phyloP scores from a whole-genome alignment of 2,329 filamentous ascomycete genomes.

The Penicillium sp. region DNA sequence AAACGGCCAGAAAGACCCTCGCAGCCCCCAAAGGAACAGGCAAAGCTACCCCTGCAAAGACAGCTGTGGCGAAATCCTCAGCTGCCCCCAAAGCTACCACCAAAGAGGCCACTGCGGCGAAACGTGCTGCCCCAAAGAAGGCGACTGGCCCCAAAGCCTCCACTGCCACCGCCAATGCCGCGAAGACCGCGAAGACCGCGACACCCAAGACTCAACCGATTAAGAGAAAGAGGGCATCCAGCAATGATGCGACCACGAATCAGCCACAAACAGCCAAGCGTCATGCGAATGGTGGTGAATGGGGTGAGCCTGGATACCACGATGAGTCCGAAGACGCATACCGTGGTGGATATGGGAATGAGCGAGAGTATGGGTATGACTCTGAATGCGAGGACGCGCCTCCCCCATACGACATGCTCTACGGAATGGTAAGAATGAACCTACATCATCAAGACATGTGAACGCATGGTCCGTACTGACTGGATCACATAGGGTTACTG shows the following conservation, averaged over 20 bases:
- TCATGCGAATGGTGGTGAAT: neutral
- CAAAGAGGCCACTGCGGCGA: neutral
- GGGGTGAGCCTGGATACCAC: neutral
- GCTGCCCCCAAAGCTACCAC: neutral
- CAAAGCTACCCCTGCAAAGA: neutral
- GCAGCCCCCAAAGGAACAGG: neutral
- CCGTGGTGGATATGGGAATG: neutral
- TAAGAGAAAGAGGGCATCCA: neutral
- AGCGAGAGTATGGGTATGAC: neutral
- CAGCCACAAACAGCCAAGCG: neutral
- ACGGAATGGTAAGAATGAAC: neutral
- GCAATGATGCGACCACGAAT: neutral
- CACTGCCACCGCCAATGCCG: too few relatives aligned
- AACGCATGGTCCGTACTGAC: neutral
- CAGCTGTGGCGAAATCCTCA: neutral
- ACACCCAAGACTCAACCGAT: neutral
- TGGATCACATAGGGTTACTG: neutral
- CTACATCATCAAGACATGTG: neutral
- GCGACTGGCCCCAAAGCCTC: neutral
- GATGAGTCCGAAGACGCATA: neutral
- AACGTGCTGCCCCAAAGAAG: neutral
- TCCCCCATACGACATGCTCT: neutral
- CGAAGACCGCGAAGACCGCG: neutral
- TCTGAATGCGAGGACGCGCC: neutral
- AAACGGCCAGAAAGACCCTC: neutral